Evolutionary conservation across 2,329 filamentous ascomycete genomes (phyloP), one percentile per base, ranked within the genome.

Genomic region (Penicillium brevicompactum): DNA sequence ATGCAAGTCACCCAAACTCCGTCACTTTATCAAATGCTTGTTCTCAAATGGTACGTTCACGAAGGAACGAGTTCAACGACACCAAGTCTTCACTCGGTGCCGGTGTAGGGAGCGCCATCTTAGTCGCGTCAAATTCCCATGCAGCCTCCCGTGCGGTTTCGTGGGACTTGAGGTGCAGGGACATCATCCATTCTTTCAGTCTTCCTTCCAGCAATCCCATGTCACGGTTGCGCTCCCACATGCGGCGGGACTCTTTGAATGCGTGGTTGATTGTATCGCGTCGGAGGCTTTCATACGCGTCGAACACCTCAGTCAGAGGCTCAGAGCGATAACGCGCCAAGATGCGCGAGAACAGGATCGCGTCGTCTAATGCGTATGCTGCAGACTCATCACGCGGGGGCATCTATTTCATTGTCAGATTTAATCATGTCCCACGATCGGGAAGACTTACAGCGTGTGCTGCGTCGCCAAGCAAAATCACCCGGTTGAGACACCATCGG

Each of bases 381-480:
- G 75, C 76, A 5, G 74, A 77, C 64, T 80, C 77, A 43, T 78
- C 77, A 21, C 74, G 73, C 0, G 77, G 77, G 1, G 77, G 77
- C 77, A 80, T 79, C 76, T 78, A 31, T 51, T 16, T 41, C 21
- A 31, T n/a, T 44, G 48, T 65, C 30, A 59, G 57, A 37, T 55
- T 11, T 11, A 13, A 38, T 30, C 18, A 16, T 5, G 41, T 14
- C 3, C 14, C 22, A 31, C 14, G 5, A 13, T 16, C 10, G 30
- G 27, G 8, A 9, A 18, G 2, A 68, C 74, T 47, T 70, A 78
- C 76, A 34, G 77, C 77, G 57, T 80, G 77, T 4, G 76, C 78
- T 24, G 78, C 77, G 66, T 80, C 78, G 4, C 78, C 77, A 4
- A 80, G 59, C 5, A 80, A 58, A 21, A 80, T 67, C 3, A 72